A percentile compares a stretch with the other conserved stretches of the same genome.
phyloP scores from a whole-genome alignment of 805 yeast species.

The Phaffomyces thermotolerans region DNA sequence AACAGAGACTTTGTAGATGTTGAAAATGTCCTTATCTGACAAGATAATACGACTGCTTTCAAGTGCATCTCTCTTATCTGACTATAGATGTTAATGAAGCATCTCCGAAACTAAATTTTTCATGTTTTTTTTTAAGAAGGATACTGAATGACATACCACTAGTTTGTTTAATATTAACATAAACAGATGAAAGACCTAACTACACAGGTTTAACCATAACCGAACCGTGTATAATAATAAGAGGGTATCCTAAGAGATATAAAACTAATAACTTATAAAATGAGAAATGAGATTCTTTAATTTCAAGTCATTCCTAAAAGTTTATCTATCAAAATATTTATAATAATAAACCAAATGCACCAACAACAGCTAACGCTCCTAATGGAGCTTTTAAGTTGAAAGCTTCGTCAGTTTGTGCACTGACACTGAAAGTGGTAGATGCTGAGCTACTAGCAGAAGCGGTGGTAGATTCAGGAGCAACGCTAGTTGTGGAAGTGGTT shows the following conservation, averaged over 20 bases:
- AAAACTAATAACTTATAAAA: too few relatives aligned
- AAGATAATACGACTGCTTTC: background rate
- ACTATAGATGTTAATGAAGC: background rate
- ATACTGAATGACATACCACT: too few relatives aligned
- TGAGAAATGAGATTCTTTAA: too few relatives aligned
- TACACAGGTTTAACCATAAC: too few relatives aligned
- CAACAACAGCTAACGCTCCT: constrained; percentile 35
- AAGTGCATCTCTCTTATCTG: background rate
- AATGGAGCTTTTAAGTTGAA: constrained; percentile 31
- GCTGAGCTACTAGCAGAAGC: constrained; percentile 9
- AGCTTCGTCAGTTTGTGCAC: constrained; percentile 23
- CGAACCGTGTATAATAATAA: too few relatives aligned
- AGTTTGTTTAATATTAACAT: too few relatives aligned
- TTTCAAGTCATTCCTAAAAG: too few relatives aligned
- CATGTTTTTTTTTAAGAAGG: background rate
- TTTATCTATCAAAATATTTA: background rate
- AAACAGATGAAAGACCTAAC: too few relatives aligned
- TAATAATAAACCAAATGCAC: constrained; percentile 16
- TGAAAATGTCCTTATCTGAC: constrained; percentile 8
- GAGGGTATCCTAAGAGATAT: too few relatives aligned
- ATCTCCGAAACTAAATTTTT: background rate
- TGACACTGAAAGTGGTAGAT: constrained; percentile 1
- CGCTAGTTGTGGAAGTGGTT: constrained; percentile 2
- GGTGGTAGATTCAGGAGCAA: background rate
- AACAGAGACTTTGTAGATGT: constrained; percentile 9